Percentiles rank a stretch among this genome's conserved stretches.
phyloP scores from a whole-genome alignment of 1,284 basidiomycete species.

The Cryptococcus sp. region DNA sequence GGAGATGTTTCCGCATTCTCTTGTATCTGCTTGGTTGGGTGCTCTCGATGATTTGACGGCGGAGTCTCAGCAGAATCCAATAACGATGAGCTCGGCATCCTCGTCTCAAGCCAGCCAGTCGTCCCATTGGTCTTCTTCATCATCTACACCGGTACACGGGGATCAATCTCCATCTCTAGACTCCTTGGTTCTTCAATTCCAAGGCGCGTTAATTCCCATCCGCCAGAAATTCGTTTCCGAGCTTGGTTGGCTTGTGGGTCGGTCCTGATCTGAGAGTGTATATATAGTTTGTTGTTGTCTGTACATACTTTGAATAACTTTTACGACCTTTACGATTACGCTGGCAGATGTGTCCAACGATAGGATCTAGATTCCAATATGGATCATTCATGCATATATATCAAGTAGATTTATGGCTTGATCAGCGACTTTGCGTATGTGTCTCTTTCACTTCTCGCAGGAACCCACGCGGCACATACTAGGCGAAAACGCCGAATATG shows the following conservation, averaged over 20 bases:
- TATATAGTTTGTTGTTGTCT: not conserved
- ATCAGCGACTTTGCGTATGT: not conserved
- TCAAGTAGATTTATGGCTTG: not conserved
- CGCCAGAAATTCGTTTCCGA: slow-evolving; percentile 34
- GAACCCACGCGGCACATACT: slow-evolving; percentile 5
- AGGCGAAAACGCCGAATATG: slow-evolving; percentile 63
- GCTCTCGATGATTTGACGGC: slow-evolving; percentile 29
- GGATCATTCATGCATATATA: slow-evolving; percentile 3
- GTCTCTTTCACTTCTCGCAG: not conserved
- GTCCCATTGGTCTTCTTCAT: slow-evolving; percentile 9
- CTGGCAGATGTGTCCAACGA: not conserved
- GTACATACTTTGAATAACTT: not conserved
- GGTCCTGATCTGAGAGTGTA: slow-evolving; percentile 5
- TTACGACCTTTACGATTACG: not conserved
- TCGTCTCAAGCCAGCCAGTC: slow-evolving; percentile 3
- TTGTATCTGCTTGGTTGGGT: slow-evolving; percentile 39
- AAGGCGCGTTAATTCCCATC: slow-evolving; percentile 33
- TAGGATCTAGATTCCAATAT: not conserved
- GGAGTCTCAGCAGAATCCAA: too few species aligned
- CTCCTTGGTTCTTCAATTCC: not conserved
- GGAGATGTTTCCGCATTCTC: slow-evolving; percentile 45
- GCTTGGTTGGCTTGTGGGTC: slow-evolving; percentile 47
- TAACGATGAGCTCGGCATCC: too few species aligned
- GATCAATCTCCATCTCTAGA: not conserved
- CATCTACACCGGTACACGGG: not conserved